Evolutionary conservation across 1,284 basidiomycete genomes (phyloP).

Genomic region (Melampsora americana): DNA sequence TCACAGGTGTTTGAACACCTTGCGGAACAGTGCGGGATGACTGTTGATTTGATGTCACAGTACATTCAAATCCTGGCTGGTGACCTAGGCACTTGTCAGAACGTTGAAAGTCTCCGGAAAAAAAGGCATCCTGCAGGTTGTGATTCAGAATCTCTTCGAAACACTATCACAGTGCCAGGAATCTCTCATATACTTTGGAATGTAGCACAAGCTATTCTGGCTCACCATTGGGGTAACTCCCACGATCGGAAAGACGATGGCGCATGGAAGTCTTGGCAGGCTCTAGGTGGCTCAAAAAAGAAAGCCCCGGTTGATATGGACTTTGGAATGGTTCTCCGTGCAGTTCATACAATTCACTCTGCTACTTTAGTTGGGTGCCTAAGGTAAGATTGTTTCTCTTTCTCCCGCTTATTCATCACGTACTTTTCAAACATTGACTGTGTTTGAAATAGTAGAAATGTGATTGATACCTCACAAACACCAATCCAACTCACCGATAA

Average conservation of each 20-base stretch:
- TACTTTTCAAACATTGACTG: no score
- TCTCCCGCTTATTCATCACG: not conserved
- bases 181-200: conserved; percentile 20
- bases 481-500: not conserved
- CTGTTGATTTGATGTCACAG: not conserved
- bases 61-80: conserved; percentile 3
- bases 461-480: not conserved
- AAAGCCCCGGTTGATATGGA: not conserved
- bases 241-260: conserved; percentile 6
- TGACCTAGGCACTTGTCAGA: conserved; percentile 7
- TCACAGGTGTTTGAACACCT: not conserved
- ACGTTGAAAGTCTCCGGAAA: not conserved
- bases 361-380: conserved; percentile 5
- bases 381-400: not conserved
- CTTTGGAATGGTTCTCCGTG: conserved; percentile 2
- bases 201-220: not conserved
- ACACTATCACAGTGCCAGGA: conserved; percentile 1
- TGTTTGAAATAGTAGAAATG: not conserved
- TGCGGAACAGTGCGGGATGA: not conserved
- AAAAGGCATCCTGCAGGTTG: not conserved
- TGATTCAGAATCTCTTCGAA: not conserved
- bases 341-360: conserved; percentile 15
- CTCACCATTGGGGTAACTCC: conserved; percentile 13
- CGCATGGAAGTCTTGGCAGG: conserved; percentile 2
- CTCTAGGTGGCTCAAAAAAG: not conserved